Evolutionary conservation across 768 basidiomycete genomes (phyloP), one percentile per base, ranked within the genome.

Genomic region (Coprinopsis marcescibilis): DNA sequence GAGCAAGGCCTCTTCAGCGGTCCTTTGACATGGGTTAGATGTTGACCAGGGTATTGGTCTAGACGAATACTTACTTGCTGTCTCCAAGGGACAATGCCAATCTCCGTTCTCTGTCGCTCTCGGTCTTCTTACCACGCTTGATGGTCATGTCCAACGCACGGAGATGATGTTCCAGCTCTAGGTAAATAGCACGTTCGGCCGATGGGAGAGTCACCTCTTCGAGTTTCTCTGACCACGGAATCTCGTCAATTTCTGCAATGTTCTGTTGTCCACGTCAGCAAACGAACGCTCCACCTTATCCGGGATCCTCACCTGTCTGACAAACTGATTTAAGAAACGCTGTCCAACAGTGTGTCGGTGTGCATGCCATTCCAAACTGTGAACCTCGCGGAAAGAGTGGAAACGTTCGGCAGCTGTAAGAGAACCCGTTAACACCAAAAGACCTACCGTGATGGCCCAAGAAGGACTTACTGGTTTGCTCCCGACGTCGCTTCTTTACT

Each of bases 211-310:
- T 65, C 20, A 95, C 78, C 21, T 71, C 68, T 54, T 82, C 72
- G 23, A 82, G 65, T 46, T 85, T 70, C 49, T 73, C 76, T 0
- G 75, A 75, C 67, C 82, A 89, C 1, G 87, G 86, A 47, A 97
- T 97, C 65, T 97, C 94, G 50, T 93, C 92, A 46, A 96, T 97
- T 66, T 97, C 94, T 7, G 94, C 92, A 42, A 94, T 82, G 57
- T 96, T 96, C 85, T 96, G 10, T 30, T 51, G 14, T 55, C 48
- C 43, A 55, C 56, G 43, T 35, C 25, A 24, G 32, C 33, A 38
- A 14, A 20, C 29, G 15, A 13, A 8, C 7, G 10, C 4, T 14
- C 13, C 14, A 50, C 39, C 11, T 15, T 19, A 17, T 21, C 19
- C 49, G 29, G 6, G 7, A 29, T 27, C 60, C 77, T 6, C 51